Conservation (phyloP, 2,329 filamentous ascomycete genomes). For the Penicillium sumatraense region DNA sequence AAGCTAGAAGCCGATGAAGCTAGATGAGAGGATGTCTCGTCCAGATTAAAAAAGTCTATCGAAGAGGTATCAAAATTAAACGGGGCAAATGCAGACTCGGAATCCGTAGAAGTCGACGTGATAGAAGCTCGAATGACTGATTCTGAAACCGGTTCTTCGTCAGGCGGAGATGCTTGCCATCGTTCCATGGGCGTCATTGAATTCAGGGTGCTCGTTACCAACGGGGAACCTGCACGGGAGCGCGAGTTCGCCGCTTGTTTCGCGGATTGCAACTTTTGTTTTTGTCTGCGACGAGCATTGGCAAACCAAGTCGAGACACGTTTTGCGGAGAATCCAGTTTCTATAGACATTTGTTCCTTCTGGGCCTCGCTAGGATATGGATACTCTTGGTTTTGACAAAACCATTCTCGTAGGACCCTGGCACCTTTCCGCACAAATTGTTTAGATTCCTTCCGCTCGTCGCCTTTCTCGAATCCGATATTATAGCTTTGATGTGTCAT, state of each 20-base stretch:
- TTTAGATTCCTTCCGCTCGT: slow-evolving; percentile 33
- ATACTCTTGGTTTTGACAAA: slow-evolving; percentile 49
- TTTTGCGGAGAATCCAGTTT: slow-evolving; percentile 53
- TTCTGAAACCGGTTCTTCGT: slow-evolving; percentile 50
- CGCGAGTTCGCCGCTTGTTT: slow-evolving; percentile 28
- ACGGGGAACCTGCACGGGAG: slow-evolving; percentile 48
- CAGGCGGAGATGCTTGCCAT: slow-evolving; percentile 50
- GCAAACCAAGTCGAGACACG: slow-evolving; percentile 58
- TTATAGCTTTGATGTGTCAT: neutral
- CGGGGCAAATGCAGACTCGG: slow-evolving; percentile 5
- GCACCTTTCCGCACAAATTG: slow-evolving; percentile 53
- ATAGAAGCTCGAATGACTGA: slow-evolving; percentile 46
- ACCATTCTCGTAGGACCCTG: slow-evolving; percentile 53
- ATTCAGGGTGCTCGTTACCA: slow-evolving; percentile 41
- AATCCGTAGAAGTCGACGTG: slow-evolving; percentile 5
- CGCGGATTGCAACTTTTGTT: slow-evolving; percentile 34
- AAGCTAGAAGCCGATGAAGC: slow-evolving; percentile 37
- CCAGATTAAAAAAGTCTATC: slow-evolving; percentile 34
- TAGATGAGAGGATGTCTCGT: slow-evolving; percentile 32
- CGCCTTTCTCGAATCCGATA: neutral
- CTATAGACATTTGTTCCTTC: slow-evolving; percentile 44
- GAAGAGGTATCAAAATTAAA: slow-evolving; percentile 19
- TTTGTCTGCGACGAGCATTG: slow-evolving; percentile 56
- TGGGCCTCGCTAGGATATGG: slow-evolving; percentile 57
- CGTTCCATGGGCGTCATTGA: slow-evolving; percentile 55